Percentiles rank a stretch among this genome's conserved stretches.
Evolutionary conservation across 352 stramenopile genomes (phyloP).

Genomic region (Pythium oligandrum): DNA sequence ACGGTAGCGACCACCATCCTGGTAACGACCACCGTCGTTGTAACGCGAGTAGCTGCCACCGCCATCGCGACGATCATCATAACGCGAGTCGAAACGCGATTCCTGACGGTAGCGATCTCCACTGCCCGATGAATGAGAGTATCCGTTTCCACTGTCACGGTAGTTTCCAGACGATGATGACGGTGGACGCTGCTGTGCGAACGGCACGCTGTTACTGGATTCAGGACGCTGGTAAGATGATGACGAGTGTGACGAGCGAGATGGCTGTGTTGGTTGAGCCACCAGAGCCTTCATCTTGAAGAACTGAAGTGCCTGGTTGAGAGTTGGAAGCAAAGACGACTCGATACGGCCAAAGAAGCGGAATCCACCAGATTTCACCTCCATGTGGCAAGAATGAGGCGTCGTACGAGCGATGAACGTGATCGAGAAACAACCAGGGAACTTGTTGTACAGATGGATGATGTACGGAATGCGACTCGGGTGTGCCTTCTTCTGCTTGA

Average conservation of each 20-base stretch:
- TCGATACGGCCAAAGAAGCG: conserved; percentile 87
- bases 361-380: conserved; percentile 80
- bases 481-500: conserved; percentile 87
- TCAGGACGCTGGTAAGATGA: conserved; percentile 44
- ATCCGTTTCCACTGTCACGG: conserved; percentile 20
- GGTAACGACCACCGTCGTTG: conserved; percentile 16
- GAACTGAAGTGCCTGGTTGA: conserved; percentile 81
- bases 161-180: conserved; percentile 21
- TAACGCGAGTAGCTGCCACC: conserved; percentile 10
- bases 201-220: conserved; percentile 33
- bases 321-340: conserved; percentile 74
- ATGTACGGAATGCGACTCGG: conserved; percentile 80
- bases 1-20: conserved; percentile 15
- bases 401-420: conserved; percentile 83
- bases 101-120: conserved; percentile 49
- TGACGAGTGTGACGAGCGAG: conserved; percentile 25
- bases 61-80: conserved; percentile 7
- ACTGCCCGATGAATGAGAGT: conserved; percentile 6
- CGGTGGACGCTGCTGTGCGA: conserved; percentile 43
- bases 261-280: conserved; percentile 32
- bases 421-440: conserved; percentile 87
- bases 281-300: conserved; percentile 89
- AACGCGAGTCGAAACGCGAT: conserved; percentile 41
- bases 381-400: conserved; percentile 82
- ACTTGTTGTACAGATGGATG: conserved; percentile 83